Conservation (phyloP, 179 eudicot genomes). For the Corrigiola litoralis region DNA sequence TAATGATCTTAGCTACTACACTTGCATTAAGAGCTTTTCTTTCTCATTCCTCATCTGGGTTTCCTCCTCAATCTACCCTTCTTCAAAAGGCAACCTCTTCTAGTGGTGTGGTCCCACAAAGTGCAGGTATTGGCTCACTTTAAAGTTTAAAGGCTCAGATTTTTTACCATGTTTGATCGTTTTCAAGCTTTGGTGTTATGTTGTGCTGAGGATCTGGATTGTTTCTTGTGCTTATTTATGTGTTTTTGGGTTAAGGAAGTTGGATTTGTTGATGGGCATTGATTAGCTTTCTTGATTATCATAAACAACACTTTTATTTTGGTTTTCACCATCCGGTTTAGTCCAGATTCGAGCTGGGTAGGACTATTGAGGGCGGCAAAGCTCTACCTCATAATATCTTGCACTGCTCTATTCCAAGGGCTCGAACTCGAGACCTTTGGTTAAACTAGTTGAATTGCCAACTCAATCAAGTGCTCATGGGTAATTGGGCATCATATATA, state of each 20-base stretch:
- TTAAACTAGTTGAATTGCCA: too few species aligned
- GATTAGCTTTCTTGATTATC: not conserved
- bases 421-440: too few species aligned
- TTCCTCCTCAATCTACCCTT: constrained; percentile 25
- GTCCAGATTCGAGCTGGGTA: too few species aligned
- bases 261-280: not conserved
- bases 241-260: not conserved
- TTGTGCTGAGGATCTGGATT: not conserved
- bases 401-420: too few species aligned
- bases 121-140: not conserved
- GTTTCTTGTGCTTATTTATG: not conserved
- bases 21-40: constrained; percentile 37
- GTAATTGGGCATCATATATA: too few species aligned
- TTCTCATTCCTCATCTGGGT: constrained; percentile 17
- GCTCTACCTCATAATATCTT: too few species aligned
- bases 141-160: too few species aligned
- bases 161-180: not conserved
- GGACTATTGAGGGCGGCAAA: too few species aligned
- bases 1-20: constrained; percentile 35
- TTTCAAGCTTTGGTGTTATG: too few species aligned
- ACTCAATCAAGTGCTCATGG: too few species aligned
- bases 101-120: not conserved
- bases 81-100: not conserved
- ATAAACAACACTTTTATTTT: too few species aligned
- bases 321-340: too few species aligned